phyloP scores from a whole-genome alignment of 2,329 filamentous ascomycete species.

The Paecilomyces sp. region DNA sequence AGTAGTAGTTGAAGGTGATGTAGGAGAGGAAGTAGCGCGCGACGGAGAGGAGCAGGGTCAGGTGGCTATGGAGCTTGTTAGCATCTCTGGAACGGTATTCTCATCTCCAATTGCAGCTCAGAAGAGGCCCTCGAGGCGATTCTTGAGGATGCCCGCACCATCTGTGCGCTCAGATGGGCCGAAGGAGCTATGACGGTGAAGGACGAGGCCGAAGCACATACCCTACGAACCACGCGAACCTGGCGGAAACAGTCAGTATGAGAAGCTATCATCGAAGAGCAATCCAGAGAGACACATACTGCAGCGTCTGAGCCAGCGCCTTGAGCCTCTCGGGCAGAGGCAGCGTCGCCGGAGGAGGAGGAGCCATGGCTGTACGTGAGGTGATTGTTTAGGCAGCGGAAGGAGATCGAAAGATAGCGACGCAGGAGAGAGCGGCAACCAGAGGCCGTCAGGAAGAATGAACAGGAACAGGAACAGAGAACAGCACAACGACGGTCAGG shows the following conservation, averaged over 20 bases:
- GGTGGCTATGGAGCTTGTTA: constrained; percentile 55
- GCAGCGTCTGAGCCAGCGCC: constrained; percentile 77
- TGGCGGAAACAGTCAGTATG: constrained; percentile 28
- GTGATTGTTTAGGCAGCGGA: constrained; percentile 1
- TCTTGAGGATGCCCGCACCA: not conserved
- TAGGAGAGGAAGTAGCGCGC: constrained; percentile 79
- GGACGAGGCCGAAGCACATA: constrained; percentile 44
- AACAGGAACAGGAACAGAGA: not conserved
- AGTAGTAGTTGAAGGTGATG: constrained; percentile 80
- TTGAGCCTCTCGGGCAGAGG: constrained; percentile 69
- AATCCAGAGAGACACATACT: constrained; percentile 61
- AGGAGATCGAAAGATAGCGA: constrained; percentile 2
- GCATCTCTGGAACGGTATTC: constrained; percentile 1
- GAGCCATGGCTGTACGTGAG: constrained; percentile 51
- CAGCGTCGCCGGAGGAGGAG: constrained; percentile 62
- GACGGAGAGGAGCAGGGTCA: constrained; percentile 76
- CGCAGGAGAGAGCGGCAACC: not conserved
- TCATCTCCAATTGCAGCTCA: constrained; percentile 2
- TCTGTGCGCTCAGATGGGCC: not conserved
- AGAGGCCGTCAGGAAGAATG: not conserved
- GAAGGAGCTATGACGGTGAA: constrained; percentile 5
- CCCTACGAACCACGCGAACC: constrained; percentile 71
- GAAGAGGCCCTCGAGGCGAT: not conserved
- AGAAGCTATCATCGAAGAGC: constrained; percentile 2
- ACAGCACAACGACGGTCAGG: not conserved